Base-by-base conservation (phyloP, 768 basidiomycete species). In the Galerina sulciceps region DNA sequence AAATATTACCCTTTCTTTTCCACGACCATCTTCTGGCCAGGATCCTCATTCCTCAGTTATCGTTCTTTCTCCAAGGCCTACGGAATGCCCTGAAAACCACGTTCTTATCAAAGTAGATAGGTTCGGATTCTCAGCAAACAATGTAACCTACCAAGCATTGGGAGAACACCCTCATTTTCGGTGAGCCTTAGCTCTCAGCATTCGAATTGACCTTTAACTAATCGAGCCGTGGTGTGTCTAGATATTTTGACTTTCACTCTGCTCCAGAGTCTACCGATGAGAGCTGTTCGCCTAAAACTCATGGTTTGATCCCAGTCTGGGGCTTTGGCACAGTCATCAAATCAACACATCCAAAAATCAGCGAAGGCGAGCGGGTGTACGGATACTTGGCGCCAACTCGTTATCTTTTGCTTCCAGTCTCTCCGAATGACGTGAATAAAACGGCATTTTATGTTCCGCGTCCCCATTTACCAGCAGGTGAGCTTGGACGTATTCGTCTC, bases 111-210 rank as follows among this genome's bases (percentile, higher is more conserved):
- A 75, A 53, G 81, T 89, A 4, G 87, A 89, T 55, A 80, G 84
- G 15, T 89, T 90, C 65, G 88, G 88, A 3, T 90, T 86, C 69
- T 88, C 86, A 26, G 81, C 88, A 41, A 90, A 90, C 68, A 90
- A 90, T 63, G 60, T 90, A 17, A 88, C 89, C 14, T 90, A 90
- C 67, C 86, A 90, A 64, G 79, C 82, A 8, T 65, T 79, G 2
- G 74, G 73, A n/a, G 82, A 83, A 55, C 77, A 81, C 53, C 75
- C 82, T 1, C 80, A 82, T 54, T 83, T 82, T 57, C 70, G 80
- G 82, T 80, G 45, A n/a, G 71, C 26, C 23, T 17, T 15, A 22
- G 13, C 46, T 38, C 14, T 6, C 17, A 14, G 34, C 41, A 14
- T 43, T 10, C 17, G 35, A n/a, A 15, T 41, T 11, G 17, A 9